Percentiles rank a stretch among this genome's conserved stretches.
Evolutionary conservation across 768 basidiomycete species (phyloP).

Genomic region (Kwoniella sp.): DNA sequence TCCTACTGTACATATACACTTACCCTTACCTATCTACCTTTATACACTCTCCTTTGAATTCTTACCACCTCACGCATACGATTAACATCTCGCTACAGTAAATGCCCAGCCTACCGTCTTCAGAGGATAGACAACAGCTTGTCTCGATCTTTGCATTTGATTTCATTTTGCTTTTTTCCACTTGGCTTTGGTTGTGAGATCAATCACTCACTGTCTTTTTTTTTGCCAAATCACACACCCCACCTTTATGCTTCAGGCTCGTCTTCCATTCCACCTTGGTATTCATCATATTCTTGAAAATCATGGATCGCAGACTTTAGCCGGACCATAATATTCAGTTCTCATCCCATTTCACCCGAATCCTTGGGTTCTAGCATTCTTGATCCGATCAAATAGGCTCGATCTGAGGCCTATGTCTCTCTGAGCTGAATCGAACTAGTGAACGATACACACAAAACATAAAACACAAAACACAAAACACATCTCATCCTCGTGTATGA

Average conservation of each 20-base stretch:
- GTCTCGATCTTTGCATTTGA: not conserved
- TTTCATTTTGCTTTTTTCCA: not conserved
- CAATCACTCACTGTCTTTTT: no score
- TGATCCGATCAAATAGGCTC: conserved; percentile 1
- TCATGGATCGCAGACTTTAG: no score
- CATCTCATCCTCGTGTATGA: not conserved
- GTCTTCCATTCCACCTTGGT: no score
- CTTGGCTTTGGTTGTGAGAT: no score
- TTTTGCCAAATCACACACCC: no score
- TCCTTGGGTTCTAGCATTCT: not conserved
- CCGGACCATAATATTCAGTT: no score
- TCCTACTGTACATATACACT: not conserved
- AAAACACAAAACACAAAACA: not conserved
- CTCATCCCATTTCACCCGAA: not conserved
- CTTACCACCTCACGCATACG: conserved; percentile 1
- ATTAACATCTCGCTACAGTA: not conserved
- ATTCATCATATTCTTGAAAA: no score
- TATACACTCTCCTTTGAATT: not conserved
- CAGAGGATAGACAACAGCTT: not conserved
- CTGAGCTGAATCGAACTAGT: no score
- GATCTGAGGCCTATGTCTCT: not conserved
- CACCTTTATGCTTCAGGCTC: no score
- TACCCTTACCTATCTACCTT: not conserved
- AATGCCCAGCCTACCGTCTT: not conserved
- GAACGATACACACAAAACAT: no score